These are phyloP conservation scores for Arthrobotrys megalospora DNA, from an alignment of 2,329 filamentous ascomycete genomes.

Conservation along the genomic window DNA sequence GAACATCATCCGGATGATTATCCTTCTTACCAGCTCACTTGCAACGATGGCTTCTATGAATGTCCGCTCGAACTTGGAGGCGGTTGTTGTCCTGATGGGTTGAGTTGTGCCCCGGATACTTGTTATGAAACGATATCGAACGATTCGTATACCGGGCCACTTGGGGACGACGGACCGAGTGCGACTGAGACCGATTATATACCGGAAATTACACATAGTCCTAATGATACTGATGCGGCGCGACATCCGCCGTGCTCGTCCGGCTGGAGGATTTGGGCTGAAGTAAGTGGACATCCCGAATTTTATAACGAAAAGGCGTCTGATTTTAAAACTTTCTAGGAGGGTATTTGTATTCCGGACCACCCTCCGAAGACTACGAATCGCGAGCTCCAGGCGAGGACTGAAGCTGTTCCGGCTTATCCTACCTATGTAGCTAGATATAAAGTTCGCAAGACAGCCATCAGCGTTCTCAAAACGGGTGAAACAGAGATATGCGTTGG, in stretches of 20 bases:
- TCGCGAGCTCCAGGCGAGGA: no score
- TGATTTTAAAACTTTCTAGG: no score
- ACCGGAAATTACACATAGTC: no score
- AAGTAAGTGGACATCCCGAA: no score
- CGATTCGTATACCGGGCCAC: background rate
- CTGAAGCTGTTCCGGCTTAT: background rate
- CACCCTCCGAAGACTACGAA: no score
- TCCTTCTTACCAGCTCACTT: background rate
- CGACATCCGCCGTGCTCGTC: no score
- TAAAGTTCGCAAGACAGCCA: slow-evolving; percentile 1
- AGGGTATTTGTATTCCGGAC: no score
- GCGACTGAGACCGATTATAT: background rate
- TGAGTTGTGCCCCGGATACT: background rate
- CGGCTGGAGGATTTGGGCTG: no score
- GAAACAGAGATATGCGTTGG: slow-evolving; percentile 22
- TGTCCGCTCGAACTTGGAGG: slow-evolving; percentile 36
- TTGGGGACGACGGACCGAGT: background rate
- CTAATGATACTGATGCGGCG: no score
- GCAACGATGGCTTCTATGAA: slow-evolving; percentile 16
- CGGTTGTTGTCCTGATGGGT: slow-evolving; percentile 45
- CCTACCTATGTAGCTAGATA: background rate
- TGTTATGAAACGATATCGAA: slow-evolving; percentile 1
- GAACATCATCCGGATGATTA: slow-evolving; percentile 17
- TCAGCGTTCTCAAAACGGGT: slow-evolving; percentile 29
- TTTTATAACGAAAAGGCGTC: no score